A percentile compares a stretch with the other conserved stretches of the same genome.
Conservation (phyloP, 176 grass and related monocot species). For the Poa pratensis region DNA sequence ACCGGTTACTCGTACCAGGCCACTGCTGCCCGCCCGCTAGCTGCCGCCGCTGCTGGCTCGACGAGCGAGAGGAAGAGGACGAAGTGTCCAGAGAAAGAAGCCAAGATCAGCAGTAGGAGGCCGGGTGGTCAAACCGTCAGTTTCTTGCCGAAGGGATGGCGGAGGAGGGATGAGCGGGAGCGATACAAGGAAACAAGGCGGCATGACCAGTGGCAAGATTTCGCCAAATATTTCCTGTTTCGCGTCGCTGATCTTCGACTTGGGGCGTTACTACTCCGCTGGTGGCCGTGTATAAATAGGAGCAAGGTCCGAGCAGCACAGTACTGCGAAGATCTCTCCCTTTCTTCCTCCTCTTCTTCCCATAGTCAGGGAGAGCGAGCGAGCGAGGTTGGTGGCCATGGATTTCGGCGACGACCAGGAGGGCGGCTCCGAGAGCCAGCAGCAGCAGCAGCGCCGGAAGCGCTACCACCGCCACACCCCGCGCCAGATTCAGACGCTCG, state of each 20-base stretch:
- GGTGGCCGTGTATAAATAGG: not conserved
- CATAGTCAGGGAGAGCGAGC: not conserved
- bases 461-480: constrained; percentile 98
- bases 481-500: constrained; percentile 96
- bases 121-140: not conserved
- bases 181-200: constrained; percentile 33
- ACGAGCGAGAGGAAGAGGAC: constrained; percentile 11
- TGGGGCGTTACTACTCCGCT: constrained; percentile 9
- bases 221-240: constrained; percentile 10
- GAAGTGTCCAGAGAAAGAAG: not conserved
- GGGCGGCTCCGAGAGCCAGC: constrained; percentile 65
- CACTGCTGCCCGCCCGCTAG: not conserved
- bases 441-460: constrained; percentile 54
- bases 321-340: constrained; percentile 6
- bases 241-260: not conserved
- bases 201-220: constrained; percentile 30
- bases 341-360: not conserved
- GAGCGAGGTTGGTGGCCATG: constrained; percentile 49
- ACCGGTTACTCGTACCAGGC: constrained; percentile 58
- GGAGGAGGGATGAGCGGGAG: constrained; percentile 18
- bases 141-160: not conserved
- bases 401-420: constrained; percentile 87
- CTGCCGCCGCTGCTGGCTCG: not conserved
- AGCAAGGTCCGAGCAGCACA: not conserved
- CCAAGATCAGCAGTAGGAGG: not conserved